phyloP scores from a whole-genome alignment of 306 rosid genomes.

The Cicer judaicum region DNA sequence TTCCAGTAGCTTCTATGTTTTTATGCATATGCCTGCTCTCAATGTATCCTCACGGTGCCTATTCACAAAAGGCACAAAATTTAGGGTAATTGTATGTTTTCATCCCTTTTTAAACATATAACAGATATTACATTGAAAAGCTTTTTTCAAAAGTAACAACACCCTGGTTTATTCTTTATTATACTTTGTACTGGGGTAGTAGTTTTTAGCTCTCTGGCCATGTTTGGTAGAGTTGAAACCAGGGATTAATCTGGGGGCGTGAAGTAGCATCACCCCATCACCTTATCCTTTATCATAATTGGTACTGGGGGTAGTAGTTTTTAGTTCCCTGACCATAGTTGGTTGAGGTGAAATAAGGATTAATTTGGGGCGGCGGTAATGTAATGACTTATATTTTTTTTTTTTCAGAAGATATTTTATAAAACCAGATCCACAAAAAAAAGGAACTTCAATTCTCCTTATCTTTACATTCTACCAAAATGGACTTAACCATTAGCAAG shows the following conservation, averaged over 20 bases:
- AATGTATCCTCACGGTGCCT: background rate
- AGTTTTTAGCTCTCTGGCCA: background rate
- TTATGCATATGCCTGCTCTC: conserved; percentile 6
- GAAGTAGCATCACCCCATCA: background rate
- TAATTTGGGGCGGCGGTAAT: background rate
- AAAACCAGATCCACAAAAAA: background rate
- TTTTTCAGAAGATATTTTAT: background rate
- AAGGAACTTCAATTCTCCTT: background rate
- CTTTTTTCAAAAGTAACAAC: background rate
- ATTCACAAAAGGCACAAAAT: background rate
- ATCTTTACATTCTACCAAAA: background rate
- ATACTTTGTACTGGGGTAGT: background rate
- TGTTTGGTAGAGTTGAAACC: background rate
- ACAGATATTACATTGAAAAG: too few species aligned
- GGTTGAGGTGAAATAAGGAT: background rate
- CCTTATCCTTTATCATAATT: background rate
- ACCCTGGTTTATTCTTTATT: conserved; percentile 1
- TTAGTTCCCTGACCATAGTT: background rate
- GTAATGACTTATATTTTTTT: background rate
- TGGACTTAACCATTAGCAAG: background rate
- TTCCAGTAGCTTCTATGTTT: background rate
- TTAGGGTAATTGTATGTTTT: background rate
- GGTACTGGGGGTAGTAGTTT: background rate
- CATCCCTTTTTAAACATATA: background rate
- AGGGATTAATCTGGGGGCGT: background rate